Conservation (phyloP, 139 green algal genomes). For the Chlorella sp. region DNA sequence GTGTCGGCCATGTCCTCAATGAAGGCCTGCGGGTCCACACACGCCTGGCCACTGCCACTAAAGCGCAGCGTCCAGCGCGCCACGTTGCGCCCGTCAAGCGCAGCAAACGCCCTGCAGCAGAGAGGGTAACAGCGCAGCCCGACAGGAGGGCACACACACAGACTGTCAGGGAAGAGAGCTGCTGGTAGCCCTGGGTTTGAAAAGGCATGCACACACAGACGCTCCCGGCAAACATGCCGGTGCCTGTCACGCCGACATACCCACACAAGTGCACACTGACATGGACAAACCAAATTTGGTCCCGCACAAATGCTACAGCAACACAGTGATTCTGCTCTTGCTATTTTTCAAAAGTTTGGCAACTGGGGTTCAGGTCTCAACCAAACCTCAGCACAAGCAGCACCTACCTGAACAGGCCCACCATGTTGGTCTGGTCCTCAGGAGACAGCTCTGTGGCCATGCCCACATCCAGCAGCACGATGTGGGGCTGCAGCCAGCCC, state of each 20-base stretch:
- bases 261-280: neutral
- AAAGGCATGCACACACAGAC: neutral
- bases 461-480: constrained; percentile 88
- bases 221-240: neutral
- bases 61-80: constrained; percentile 71
- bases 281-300: neutral
- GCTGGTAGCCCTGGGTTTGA: no score
- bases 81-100: neutral
- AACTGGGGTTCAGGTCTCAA: neutral
- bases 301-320: neutral
- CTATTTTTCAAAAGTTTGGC: no score
- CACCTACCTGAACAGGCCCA: constrained; percentile 54
- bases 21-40: constrained; percentile 65
- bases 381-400: neutral
- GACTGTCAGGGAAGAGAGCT: no score
- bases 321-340: no score
- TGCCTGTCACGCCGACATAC: neutral
- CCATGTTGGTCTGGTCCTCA: constrained; percentile 63
- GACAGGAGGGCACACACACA: no score
- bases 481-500: constrained; percentile 52
- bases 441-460: constrained; percentile 76
- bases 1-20: constrained; percentile 33
- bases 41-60: constrained; percentile 51
- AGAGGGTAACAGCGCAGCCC: neutral
- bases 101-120: neutral